Evolutionary conservation across 345 rosid species (phyloP).

Genomic region (Gossypium rotundifolium): DNA sequence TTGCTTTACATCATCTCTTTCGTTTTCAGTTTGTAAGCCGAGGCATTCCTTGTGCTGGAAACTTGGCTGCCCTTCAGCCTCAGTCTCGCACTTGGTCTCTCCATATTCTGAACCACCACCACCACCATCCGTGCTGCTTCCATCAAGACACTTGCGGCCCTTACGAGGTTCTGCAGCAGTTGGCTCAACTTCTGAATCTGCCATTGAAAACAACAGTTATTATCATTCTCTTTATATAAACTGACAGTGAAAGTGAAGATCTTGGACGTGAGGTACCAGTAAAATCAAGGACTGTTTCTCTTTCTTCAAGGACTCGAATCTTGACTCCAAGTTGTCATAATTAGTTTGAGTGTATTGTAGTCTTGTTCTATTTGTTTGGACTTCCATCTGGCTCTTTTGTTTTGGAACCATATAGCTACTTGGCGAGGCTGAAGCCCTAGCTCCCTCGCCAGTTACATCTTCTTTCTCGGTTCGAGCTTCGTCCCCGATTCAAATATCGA

Average conservation of each 20-base stretch:
- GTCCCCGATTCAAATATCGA: constrained; percentile 60
- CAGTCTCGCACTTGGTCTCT: constrained; percentile 24
- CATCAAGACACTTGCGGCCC: constrained; percentile 17
- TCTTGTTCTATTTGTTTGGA: constrained; percentile 66
- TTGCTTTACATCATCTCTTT: background rate
- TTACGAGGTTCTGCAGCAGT: constrained; percentile 19
- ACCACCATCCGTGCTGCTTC: constrained; percentile 7
- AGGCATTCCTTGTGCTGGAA: constrained; percentile 12
- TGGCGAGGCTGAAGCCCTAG: constrained; percentile 80
- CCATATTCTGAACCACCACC: constrained; percentile 22
- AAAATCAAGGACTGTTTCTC: constrained; percentile 46
- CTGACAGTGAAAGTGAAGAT: too few species aligned
- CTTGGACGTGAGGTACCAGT: constrained; percentile 35
- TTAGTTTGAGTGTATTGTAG: constrained; percentile 38
- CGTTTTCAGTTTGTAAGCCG: background rate
- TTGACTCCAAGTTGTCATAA: constrained; percentile 43
- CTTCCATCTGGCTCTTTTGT: constrained; percentile 86
- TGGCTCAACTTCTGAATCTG: constrained; percentile 54
- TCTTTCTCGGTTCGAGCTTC: constrained; percentile 66
- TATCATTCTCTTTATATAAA: background rate
- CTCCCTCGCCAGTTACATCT: constrained; percentile 55
- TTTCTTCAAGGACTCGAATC: constrained; percentile 48
- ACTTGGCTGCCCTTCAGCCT: constrained; percentile 13
- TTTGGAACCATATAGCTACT: constrained; percentile 89
- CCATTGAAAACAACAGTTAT: background rate